Conservation (phyloP, 1,139 yeast species). For the Saccharomyces hybrid region DNA sequence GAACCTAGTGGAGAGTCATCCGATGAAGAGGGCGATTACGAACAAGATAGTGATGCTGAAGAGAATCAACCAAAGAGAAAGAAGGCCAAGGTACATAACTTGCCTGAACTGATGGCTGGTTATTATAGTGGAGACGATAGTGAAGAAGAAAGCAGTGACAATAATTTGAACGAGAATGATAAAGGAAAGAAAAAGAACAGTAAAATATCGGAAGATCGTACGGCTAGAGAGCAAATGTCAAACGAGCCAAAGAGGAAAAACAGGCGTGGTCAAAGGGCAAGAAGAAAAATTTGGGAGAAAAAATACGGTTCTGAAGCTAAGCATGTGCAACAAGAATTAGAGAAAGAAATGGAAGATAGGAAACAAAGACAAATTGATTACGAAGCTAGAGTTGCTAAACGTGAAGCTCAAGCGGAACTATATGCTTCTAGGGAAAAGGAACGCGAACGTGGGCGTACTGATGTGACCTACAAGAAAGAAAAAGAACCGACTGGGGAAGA, state of each 20-base stretch:
- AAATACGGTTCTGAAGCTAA: constrained; percentile 78
- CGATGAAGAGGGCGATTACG: constrained; percentile 35
- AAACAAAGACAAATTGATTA: constrained; percentile 54
- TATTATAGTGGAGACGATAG: constrained; percentile 63
- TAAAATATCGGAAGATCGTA: neutral
- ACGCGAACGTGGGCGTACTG: constrained; percentile 31
- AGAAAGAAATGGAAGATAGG: constrained; percentile 45
- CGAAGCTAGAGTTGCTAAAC: constrained; percentile 64
- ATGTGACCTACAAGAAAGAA: constrained; percentile 6
- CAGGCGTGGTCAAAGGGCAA: constrained; percentile 93
- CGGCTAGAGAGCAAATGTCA: constrained; percentile 42
- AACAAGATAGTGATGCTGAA: constrained; percentile 33
- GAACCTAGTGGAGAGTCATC: too few relatives aligned
- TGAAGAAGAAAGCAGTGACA: constrained; percentile 45
- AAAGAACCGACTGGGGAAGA: constrained; percentile 28
- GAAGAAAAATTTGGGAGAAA: constrained; percentile 92
- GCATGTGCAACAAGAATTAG: constrained; percentile 62
- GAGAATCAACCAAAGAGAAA: constrained; percentile 27
- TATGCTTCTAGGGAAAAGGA: constrained; percentile 20
- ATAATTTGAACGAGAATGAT: constrained; percentile 38
- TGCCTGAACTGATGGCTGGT: constrained; percentile 72
- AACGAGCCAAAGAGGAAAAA: constrained; percentile 53
- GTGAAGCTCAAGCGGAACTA: constrained; percentile 43
- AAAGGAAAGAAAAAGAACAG: neutral
- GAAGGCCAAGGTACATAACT: constrained; percentile 29